Base-by-base conservation (phyloP, 305 asterid genomes). In the Salvia sclarea region DNA sequence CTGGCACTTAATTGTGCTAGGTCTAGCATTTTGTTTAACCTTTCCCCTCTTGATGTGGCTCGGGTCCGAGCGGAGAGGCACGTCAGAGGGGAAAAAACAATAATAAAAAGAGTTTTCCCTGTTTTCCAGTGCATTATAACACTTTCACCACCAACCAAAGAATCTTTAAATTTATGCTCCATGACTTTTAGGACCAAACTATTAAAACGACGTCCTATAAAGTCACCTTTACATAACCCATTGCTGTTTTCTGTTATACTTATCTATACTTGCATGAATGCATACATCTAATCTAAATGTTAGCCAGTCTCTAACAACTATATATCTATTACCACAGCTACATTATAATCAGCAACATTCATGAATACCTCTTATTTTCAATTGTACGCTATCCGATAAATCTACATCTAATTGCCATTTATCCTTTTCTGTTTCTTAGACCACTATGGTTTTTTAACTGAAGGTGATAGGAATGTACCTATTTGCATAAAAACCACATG, bases 51-150 rank as follows among this genome's bases (percentile, higher is more conserved):
- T 37, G 24, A 30, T 5, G 10, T 11, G 40, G 49, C 8, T 30
- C 58, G 31, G 57, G 33, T 41, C 59, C n/a, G 45, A n/a, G n/a
- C n/a, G n/a, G 31, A 22, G 30, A 55, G 28, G 20, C 60, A 44
- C 18, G 21, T 55, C 20, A 56, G 37, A 16, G 41, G 41, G 38
- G 64, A 58, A 73, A 63, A 59, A 31, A 66, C 20, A 59, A 73
- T 17, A 38, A 35, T 41, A 0, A 38, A 72, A 30, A 3, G 30
- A 25, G 30, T 18, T 25, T 35, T 61, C 16, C 68, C 54, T 7
- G 37, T 2, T 49, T 25, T 11, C 47, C 37, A 49, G 18, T 69
- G 21, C 67, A 31, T 33, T 11, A 22, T 30, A 71, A 38, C 5
- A 28, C 40, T 25, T 38, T 25, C 38, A 21, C 40, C 24, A 58